Evolutionary conservation across 1,284 basidiomycete species (phyloP).

Genomic region (Trichosporon sp.): DNA sequence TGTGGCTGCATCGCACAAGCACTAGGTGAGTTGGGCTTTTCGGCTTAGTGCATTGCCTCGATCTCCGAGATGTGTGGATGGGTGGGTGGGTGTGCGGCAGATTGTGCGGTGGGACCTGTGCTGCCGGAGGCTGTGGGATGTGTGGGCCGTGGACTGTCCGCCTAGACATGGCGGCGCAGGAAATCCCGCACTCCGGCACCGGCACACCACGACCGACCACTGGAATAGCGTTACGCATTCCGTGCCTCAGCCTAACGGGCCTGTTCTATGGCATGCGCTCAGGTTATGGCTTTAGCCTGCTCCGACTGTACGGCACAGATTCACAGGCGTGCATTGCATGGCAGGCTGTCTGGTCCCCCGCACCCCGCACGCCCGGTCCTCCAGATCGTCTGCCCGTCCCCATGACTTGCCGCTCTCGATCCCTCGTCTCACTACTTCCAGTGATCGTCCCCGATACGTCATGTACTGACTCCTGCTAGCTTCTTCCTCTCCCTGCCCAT

Average conservation of each 20-base stretch:
- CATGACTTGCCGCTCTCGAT: background rate
- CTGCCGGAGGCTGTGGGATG: no score
- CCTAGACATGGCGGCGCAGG: background rate
- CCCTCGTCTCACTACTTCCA: background rate
- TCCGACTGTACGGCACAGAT: background rate
- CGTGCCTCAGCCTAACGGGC: background rate
- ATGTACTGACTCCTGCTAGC: background rate
- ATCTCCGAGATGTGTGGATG: no score
- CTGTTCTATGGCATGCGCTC: background rate
- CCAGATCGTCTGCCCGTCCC: background rate
- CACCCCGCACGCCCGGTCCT: background rate
- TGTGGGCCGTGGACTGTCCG: background rate
- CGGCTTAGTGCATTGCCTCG: background rate
- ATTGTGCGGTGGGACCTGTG: background rate
- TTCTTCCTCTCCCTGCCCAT: background rate
- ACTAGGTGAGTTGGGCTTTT: background rate
- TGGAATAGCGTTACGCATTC: conserved; percentile 1
- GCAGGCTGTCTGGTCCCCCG: background rate
- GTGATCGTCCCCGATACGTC: conserved; percentile 1
- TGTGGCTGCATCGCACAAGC: no score
- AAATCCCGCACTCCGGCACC: background rate
- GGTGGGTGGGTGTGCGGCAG: no score
- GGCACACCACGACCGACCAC: background rate
- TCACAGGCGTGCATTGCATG: background rate
- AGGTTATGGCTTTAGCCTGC: background rate